phyloP scores from a whole-genome alignment of 805 yeast genomes.

The Teunomyces funiuensis region DNA sequence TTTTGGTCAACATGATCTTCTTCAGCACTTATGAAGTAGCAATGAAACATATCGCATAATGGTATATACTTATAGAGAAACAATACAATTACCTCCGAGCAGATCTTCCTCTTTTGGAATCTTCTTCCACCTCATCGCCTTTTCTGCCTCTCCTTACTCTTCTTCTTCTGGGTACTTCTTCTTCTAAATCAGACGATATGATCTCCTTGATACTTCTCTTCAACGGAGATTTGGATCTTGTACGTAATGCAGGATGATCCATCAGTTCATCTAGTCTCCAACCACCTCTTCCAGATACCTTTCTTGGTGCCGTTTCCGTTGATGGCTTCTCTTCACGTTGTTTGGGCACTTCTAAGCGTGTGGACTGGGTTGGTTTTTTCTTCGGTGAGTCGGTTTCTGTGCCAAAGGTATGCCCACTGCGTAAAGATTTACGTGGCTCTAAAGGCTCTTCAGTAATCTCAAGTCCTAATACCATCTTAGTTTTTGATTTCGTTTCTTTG shows the following conservation, averaged over 20 bases:
- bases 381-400: constrained; percentile 5
- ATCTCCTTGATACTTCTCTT: constrained; percentile 25
- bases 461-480: constrained; percentile 20
- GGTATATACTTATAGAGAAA: neutral
- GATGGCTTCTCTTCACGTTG: constrained; percentile 1
- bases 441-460: constrained; percentile 20
- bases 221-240: constrained; percentile 37
- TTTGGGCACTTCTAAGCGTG: constrained; percentile 6
- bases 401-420: constrained; percentile 26
- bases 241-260: constrained; percentile 31
- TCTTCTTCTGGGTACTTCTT: constrained; percentile 10
- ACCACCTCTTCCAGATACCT: constrained; percentile 7
- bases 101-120: neutral
- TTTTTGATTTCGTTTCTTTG: constrained; percentile 6
- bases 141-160: constrained; percentile 8
- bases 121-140: constrained; percentile 1
- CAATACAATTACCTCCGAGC: neutral
- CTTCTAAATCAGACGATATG: constrained; percentile 12
- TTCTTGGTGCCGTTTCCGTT: constrained; percentile 5
- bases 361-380: neutral
- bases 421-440: constrained; percentile 23
- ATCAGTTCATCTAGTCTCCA: constrained; percentile 8
- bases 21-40: constrained; percentile 70
- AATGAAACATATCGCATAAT: constrained; percentile 48
- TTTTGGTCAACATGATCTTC: constrained; percentile 71